Percentiles rank a stretch among this genome's conserved stretches.
Conservation (phyloP, 2,329 filamentous ascomycete genomes). For the Alternaria sp. region DNA sequence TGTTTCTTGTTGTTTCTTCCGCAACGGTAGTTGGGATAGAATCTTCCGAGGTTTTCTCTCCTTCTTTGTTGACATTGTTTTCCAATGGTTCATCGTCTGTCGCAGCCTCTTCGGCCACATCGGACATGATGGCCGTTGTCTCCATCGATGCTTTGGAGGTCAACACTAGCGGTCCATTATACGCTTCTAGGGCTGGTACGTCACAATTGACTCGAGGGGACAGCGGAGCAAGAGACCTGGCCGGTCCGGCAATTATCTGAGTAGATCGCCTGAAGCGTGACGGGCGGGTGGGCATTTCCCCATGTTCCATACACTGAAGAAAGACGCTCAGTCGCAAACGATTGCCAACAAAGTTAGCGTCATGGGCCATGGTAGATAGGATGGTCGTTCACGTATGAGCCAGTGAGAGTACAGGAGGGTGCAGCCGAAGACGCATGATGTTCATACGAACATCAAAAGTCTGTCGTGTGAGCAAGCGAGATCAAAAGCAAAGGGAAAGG, state of each 20-base stretch:
- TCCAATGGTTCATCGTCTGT: neutral
- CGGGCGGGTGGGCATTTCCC: slow-evolving; percentile 33
- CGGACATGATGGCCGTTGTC: neutral
- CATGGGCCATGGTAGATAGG: slow-evolving; percentile 26
- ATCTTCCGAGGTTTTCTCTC: neutral
- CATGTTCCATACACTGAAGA: slow-evolving; percentile 31
- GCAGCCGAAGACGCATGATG: neutral
- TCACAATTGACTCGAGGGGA: neutral
- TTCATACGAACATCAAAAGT: neutral
- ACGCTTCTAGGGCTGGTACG: neutral
- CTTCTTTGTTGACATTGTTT: neutral
- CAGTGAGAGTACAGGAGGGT: neutral
- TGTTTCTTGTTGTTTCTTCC: neutral
- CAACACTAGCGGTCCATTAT: neutral
- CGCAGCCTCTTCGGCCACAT: neutral
- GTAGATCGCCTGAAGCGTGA: slow-evolving; percentile 29
- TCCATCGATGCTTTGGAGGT: neutral
- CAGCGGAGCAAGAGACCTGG: neutral
- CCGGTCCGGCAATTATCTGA: neutral
- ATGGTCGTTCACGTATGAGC: neutral
- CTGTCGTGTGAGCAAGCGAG: neutral
- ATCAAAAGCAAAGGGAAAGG: neutral
- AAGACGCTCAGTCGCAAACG: slow-evolving; percentile 36
- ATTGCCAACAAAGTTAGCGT: slow-evolving; percentile 35
- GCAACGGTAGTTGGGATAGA: neutral